Conservation (phyloP, 2,329 filamentous ascomycete species). For the Apiospora sp. region DNA sequence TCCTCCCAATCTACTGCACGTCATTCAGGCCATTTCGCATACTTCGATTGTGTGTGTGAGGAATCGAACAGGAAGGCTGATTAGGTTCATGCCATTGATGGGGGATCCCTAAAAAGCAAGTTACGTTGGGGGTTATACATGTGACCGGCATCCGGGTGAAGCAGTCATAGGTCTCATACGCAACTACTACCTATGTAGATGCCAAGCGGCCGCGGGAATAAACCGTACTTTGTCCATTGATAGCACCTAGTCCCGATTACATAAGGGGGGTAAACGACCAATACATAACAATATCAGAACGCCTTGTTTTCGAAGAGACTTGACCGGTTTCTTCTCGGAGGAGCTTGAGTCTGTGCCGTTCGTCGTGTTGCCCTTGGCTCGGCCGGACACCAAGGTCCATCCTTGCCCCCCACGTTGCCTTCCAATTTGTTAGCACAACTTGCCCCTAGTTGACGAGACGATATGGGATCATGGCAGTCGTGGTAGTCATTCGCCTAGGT, state of each 20-base stretch:
- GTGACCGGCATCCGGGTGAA: background rate
- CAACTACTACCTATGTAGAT: too few species aligned
- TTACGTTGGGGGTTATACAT: too few species aligned
- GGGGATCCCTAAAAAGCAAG: too few species aligned
- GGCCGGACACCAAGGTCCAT: background rate
- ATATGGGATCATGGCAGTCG: conserved; percentile 4
- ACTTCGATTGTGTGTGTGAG: background rate
- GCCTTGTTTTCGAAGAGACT: too few species aligned
- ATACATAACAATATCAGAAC: too few species aligned
- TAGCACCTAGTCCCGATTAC: too few species aligned
- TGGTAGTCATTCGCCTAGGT: background rate
- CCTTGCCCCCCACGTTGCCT: conserved; percentile 17
- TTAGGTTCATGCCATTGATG: background rate
- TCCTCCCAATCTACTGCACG: background rate
- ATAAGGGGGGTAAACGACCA: too few species aligned
- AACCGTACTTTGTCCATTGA: too few species aligned
- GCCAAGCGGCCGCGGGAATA: too few species aligned
- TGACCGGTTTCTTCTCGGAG: too few species aligned
- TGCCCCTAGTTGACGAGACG: background rate
- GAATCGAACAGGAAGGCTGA: background rate
- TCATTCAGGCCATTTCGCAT: background rate
- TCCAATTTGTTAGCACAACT: conserved; percentile 3
- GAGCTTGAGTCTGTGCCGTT: background rate
- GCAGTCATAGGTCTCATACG: background rate
- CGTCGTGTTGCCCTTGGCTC: conserved; percentile 1